Base-by-base conservation (phyloP, 768 basidiomycete species). In the Porpolomopsis calyptriformis region DNA sequence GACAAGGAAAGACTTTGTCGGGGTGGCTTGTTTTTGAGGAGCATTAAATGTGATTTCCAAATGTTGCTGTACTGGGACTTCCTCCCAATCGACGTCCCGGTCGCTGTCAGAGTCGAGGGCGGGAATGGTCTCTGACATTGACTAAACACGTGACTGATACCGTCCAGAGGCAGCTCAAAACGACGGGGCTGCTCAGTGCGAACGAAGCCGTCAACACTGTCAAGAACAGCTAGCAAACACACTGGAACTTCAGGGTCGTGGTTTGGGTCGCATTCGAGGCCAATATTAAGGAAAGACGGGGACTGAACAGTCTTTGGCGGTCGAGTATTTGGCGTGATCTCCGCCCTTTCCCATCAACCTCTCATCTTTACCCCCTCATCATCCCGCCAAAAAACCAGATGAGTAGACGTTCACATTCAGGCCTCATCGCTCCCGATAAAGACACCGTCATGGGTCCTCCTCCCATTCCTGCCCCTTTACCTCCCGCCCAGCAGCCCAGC, bases 81-180 rank as follows among this genome's bases (percentile, higher is more conserved):
- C 84, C 60, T 88, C 84, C 85, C 84, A 86, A 57, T 88, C 85
- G 49, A 76, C 69, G 34, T 85, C 85, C 55, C 85, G 80, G 55
- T 84, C 81, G 50, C 67, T 72, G 53, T 71, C 70, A 14, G 24
- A 25, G 11, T 20, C 46, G 14, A n/a, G n/a, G n/a, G 16, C 25
- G 45, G 14, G 14, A 25, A 23, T 12, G n/a, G n/a, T n/a, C n/a
- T n/a, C n/a, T n/a, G n/a, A n/a, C n/a, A n/a, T n/a, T n/a, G n/a
- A n/a, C n/a, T 31, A 14, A 7, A 31, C 29, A 31, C 29, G 29
- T 31, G 29, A 31, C 29, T 31, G 14, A 7, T 31, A 31, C 29
- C 29, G 29, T 14, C n/a, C n/a, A n/a, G n/a, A n/a, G n/a, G n/a
- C n/a, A n/a, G n/a, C n/a, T n/a, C n/a, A n/a, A n/a, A n/a, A n/a